A percentile compares a stretch with the other conserved stretches of the same genome.
These are phyloP conservation scores for Zygosaccharomyces bailii DNA, from an alignment of 805 yeast species.

Conservation along the genomic window DNA sequence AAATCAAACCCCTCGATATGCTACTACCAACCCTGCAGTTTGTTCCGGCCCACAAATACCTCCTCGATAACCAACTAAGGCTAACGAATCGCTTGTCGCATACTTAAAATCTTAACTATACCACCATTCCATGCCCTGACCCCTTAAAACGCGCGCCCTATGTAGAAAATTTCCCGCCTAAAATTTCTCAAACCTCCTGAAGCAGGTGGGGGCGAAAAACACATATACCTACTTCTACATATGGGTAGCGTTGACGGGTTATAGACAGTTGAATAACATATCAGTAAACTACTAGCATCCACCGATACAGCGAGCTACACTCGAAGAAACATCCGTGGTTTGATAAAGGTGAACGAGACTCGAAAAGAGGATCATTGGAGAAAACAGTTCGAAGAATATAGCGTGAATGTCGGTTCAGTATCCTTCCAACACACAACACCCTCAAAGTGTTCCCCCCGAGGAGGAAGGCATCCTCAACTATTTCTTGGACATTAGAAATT, in stretches of 20 bases:
- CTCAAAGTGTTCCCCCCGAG: constrained; percentile 37
- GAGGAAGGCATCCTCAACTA: constrained; percentile 41
- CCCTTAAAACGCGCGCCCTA: neutral
- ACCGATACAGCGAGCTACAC: neutral
- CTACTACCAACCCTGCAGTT: neutral
- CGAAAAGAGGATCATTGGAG: neutral
- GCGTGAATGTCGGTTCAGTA: neutral
- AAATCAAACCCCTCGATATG: neutral
- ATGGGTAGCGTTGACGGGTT: neutral
- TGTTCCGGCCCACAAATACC: neutral
- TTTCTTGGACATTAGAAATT: constrained; percentile 42
- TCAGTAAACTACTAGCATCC: neutral
- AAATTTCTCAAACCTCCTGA: constrained; percentile 5
- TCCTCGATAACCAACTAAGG: neutral
- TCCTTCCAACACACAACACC: constrained; percentile 18
- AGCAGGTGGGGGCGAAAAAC: constrained; percentile 4
- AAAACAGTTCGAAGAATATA: neutral
- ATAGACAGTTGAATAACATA: neutral
- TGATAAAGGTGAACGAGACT: neutral
- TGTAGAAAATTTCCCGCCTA: constrained; percentile 4
- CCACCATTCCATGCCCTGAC: neutral
- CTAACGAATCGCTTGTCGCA: neutral
- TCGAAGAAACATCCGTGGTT: neutral
- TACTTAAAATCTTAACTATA: neutral
- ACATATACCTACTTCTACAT: neutral